Evolutionary conservation across 169 alveolate genomes (phyloP).

Genomic region (Plasmodium relictum): DNA sequence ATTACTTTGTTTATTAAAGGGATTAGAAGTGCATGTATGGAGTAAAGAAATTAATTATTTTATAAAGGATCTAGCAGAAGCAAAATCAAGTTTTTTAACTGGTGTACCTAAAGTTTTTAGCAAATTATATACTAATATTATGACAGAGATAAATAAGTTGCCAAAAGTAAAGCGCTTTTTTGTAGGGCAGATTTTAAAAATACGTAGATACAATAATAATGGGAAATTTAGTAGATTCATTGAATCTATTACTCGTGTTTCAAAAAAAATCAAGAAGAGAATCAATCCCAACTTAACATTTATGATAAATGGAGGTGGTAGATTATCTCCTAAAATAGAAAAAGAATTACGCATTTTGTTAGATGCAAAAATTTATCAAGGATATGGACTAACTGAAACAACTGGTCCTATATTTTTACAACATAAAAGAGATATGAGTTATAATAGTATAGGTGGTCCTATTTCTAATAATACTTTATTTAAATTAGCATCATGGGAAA

Average conservation of each 20-base stretch:
- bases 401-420: conserved; percentile 42
- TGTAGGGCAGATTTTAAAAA: background rate
- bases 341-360: conserved; percentile 23
- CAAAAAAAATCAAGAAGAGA: conserved; percentile 41
- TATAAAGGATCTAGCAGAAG: background rate
- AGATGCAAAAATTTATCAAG: conserved; percentile 32
- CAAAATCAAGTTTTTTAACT: conserved; percentile 9
- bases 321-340: conserved; percentile 34
- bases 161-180: conserved; percentile 21
- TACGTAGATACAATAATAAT: background rate
- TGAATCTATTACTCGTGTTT: conserved; percentile 13
- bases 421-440: background rate
- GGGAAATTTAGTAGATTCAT: conserved; percentile 4
- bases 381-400: conserved; percentile 70
- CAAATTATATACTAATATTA: conserved; percentile 19
- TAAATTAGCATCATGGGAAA: conserved; percentile 56
- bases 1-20: conserved; percentile 26
- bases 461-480: background rate
- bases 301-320: conserved; percentile 56
- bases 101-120: conserved; percentile 71
- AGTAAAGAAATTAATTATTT: conserved; percentile 25
- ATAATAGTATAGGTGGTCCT: conserved; percentile 42
- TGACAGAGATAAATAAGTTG: conserved; percentile 17
- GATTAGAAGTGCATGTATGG: conserved; percentile 39
- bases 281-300: conserved; percentile 28